Evolutionary conservation across 78 protist genomes (phyloP), one percentile per base, ranked within the genome.

Genomic region (Isochrysis galbana): DNA sequence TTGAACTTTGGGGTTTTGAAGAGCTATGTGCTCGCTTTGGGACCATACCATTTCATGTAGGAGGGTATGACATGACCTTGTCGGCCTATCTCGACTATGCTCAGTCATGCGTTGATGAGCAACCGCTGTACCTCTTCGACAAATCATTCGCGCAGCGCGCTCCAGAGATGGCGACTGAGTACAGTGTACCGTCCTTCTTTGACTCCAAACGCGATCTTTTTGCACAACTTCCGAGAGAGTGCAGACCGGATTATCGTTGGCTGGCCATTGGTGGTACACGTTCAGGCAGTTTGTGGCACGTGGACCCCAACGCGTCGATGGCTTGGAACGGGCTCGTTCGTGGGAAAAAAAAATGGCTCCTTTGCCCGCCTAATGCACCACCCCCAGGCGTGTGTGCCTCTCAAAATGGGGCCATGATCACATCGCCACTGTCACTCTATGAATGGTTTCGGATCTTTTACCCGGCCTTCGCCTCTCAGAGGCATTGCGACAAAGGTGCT

Each of bases 101-200:
- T n/a, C 11, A 0, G 34, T 1, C 48, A 7, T 42, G 25, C n/a
- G 34, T 29, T 1, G 98, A 96, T 46, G 98, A 96, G 55, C 87
- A 69, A 39, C 98, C 98, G 69, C 89, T 95, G 77, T 96, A 96
- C 69, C 54, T 96, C 39, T 96, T 96, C 61, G 98, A 96, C 44
- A 92, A 93, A 44, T 48, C 94, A 51, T 96, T 95, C 80, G 92
- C 91, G 10, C 95, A 93, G 36, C 2, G 29, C 38, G 87, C 91
- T 0, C 96, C 96, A 67, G 86, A 54, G 48, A 25, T 96, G 0
- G 46, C 80, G 10, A 82, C 61, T 0, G 95, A 96, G 41, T 96
- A 95, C 54, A 80, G 72, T 17, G 72, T 90, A 0, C 91, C 90
- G 3, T 21, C 32, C 14, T 93, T 41, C 87, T 44, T 44, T 4